phyloP scores from a whole-genome alignment of 495 filamentous ascomycete species.

The Xylaria sp. region DNA sequence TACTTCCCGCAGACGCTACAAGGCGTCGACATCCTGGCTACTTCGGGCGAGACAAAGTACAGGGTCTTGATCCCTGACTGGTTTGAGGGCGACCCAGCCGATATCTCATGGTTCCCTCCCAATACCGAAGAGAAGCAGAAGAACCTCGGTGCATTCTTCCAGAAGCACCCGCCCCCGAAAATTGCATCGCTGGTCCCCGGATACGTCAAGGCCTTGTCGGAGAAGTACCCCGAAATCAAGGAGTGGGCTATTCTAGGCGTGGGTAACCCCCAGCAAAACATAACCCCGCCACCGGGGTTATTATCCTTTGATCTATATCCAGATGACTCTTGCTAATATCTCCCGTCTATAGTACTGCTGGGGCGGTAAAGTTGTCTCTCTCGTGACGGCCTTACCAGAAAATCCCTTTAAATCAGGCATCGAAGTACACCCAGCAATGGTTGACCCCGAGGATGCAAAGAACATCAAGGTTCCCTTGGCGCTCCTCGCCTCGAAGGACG shows the following conservation, averaged over 20 bases:
- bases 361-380: conserved; percentile 77
- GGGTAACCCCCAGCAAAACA: conserved; percentile 31
- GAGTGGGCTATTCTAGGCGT: conserved; percentile 86
- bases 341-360: conserved; percentile 72
- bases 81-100: conserved; percentile 65
- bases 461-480: conserved; percentile 68
- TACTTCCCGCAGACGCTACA: conserved; percentile 73
- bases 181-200: conserved; percentile 69
- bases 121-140: conserved; percentile 80
- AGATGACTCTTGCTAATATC: neutral
- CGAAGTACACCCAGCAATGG: conserved; percentile 85
- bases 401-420: conserved; percentile 73
- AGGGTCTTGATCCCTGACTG: conserved; percentile 73
- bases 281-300: neutral
- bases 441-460: conserved; percentile 77
- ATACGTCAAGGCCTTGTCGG: conserved; percentile 63
- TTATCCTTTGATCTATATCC: neutral
- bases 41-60: conserved; percentile 58
- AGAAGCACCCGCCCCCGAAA: conserved; percentile 65
- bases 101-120: conserved; percentile 72
- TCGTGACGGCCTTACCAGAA: conserved; percentile 64
- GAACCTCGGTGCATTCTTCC: conserved; percentile 79
- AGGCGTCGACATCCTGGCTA: conserved; percentile 73
- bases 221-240: conserved; percentile 65
- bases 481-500: conserved; percentile 73